Percentiles rank a stretch among this genome's conserved stretches.
Evolutionary conservation across 352 stramenopile species (phyloP).

Genomic region (Peronospora destructor): DNA sequence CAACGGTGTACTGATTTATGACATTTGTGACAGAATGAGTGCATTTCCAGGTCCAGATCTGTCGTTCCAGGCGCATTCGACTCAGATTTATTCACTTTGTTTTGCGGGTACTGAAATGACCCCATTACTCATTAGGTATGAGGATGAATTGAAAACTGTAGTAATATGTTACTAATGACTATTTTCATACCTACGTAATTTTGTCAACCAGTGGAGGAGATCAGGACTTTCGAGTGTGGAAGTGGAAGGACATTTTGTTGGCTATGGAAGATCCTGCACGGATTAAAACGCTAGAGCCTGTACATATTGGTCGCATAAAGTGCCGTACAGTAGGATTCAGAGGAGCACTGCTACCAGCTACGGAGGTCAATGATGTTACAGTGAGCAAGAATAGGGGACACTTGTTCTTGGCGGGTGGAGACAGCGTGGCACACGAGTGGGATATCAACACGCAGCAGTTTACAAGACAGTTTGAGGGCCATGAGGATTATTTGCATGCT

Average conservation of each 20-base stretch:
- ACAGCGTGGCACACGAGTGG: constrained; percentile 57
- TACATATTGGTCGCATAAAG: constrained; percentile 48
- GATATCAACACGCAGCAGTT: constrained; percentile 46
- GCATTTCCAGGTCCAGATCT: constrained; percentile 42
- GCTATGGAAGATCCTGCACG: constrained; percentile 28
- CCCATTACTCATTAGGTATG: constrained; percentile 56
- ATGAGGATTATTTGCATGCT: constrained; percentile 61
- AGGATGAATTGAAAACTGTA: background rate
- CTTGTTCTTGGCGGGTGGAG: constrained; percentile 57
- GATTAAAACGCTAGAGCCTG: constrained; percentile 25
- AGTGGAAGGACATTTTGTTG: constrained; percentile 55
- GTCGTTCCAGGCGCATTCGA: constrained; percentile 60
- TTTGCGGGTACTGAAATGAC: constrained; percentile 53
- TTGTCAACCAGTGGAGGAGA: constrained; percentile 46
- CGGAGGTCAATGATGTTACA: constrained; percentile 62
- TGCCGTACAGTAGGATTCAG: constrained; percentile 52
- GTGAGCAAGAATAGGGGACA: constrained; percentile 29
- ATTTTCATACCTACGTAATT: background rate
- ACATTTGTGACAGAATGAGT: constrained; percentile 24
- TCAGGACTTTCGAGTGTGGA: constrained; percentile 71
- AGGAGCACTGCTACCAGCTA: constrained; percentile 48
- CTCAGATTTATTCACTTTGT: constrained; percentile 65
- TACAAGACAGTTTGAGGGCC: constrained; percentile 45
- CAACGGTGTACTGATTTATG: constrained; percentile 8
- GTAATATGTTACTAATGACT: background rate